These are phyloP conservation scores for Haematococcus lacustris DNA, from an alignment of 139 green algal species.

Conservation along the genomic window DNA sequence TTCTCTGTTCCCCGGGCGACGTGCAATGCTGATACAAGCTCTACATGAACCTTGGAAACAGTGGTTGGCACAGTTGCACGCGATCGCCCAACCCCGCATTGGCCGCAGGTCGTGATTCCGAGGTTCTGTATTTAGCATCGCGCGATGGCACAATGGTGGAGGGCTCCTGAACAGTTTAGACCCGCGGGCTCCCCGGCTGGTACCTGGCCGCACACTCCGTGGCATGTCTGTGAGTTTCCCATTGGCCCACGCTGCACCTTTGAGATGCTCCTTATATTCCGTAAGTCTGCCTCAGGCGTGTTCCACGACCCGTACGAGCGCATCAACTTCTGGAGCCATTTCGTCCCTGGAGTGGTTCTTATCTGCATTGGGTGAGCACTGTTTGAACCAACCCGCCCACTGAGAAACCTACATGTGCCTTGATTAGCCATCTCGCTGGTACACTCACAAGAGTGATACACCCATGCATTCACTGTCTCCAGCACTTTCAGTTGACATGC, in stretches of 20 bases:
- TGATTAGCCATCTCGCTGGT: too few relatives aligned
- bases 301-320: slow-evolving; percentile 77
- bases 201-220: slow-evolving; percentile 45
- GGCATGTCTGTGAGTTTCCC: slow-evolving; percentile 42
- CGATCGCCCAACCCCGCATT: not conserved
- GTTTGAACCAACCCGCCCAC: too few relatives aligned
- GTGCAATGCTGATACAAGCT: too few relatives aligned
- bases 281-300: slow-evolving; percentile 26
- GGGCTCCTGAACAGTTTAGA: slow-evolving; percentile 18
- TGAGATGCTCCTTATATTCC: not conserved
- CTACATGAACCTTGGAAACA: not conserved
- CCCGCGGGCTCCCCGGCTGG: slow-evolving; percentile 36
- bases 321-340: slow-evolving; percentile 80
- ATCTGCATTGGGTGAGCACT: slow-evolving; percentile 51
- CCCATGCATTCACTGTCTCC: too few relatives aligned
- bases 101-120: not conserved
- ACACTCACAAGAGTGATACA: too few relatives aligned
- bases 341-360: slow-evolving; percentile 50
- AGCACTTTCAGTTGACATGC: too few relatives aligned
- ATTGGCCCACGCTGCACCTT: not conserved
- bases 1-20: too few relatives aligned
- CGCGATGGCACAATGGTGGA: slow-evolving; percentile 1
- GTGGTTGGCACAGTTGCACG: not conserved
- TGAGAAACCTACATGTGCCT: too few relatives aligned
- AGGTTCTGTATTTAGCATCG: not conserved